Evolutionary conservation across 768 basidiomycete genomes (phyloP).

Genomic region (Suillus spraguei): DNA sequence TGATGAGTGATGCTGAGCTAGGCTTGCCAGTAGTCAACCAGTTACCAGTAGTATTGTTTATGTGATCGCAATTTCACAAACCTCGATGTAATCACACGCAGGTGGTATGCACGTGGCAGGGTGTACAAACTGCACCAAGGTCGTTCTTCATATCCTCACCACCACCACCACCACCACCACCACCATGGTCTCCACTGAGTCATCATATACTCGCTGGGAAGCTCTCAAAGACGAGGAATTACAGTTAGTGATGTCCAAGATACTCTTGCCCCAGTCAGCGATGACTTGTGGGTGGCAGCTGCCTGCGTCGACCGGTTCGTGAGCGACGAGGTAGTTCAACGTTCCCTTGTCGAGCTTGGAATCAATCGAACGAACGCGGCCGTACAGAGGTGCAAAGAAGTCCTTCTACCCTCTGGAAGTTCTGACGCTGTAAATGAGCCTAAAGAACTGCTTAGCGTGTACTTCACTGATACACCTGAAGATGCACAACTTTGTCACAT

Average conservation of each 20-base stretch:
- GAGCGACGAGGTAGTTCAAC: constrained; percentile 57
- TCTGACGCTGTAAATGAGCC: constrained; percentile 21
- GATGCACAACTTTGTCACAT: constrained; percentile 69
- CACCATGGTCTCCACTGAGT: constrained; percentile 40
- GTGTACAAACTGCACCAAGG: background rate
- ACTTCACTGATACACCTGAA: constrained; percentile 57
- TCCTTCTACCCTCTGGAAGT: constrained; percentile 23
- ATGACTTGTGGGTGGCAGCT: constrained; percentile 80
- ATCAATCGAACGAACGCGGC: constrained; percentile 58
- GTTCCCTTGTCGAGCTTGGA: constrained; percentile 62
- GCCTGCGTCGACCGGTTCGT: constrained; percentile 71
- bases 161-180: constrained; percentile 29
- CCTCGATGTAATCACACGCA: constrained; percentile 2
- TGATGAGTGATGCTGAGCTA: no score
- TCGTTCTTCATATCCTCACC: constrained; percentile 1
- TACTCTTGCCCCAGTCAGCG: constrained; percentile 50
- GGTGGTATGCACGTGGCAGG: constrained; percentile 1
- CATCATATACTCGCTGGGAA: constrained; percentile 56
- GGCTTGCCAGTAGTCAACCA: no score
- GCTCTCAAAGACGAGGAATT: constrained; percentile 58
- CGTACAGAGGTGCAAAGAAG: constrained; percentile 47
- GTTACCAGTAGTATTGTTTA: no score
- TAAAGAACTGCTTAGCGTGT: constrained; percentile 39
- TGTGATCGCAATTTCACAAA: background rate
- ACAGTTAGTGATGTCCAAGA: constrained; percentile 49